Percentiles rank a stretch among this genome's conserved stretches.
Evolutionary conservation across 2,329 filamentous ascomycete genomes (phyloP).

Genomic region (Exophiala sideris): DNA sequence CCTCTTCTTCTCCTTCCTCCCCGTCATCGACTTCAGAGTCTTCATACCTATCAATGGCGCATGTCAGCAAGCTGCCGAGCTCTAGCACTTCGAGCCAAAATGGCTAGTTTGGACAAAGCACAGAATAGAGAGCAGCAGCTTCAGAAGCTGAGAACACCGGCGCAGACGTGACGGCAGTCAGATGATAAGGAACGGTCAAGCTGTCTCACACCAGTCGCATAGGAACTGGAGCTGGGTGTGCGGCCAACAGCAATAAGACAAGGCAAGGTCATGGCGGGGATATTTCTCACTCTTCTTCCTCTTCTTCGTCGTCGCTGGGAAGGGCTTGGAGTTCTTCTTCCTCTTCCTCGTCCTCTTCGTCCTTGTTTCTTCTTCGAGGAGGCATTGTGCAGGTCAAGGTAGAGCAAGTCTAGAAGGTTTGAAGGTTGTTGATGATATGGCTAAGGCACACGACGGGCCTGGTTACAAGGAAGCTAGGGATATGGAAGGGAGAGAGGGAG

Average conservation of each 20-base stretch:
- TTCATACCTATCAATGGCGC: conserved; percentile 31
- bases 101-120: neutral
- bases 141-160: neutral
- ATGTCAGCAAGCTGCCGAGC: neutral
- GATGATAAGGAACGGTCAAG: too few relatives aligned
- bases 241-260: neutral
- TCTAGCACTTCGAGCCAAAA: neutral
- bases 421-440: conserved; percentile 29
- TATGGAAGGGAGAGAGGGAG: neutral
- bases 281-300: conserved; percentile 46
- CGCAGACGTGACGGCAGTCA: neutral
- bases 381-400: conserved; percentile 35
- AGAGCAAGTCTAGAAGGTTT: neutral
- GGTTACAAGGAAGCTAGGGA: too few relatives aligned
- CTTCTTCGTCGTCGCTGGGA: conserved; percentile 49
- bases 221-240: too few relatives aligned
- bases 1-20: conserved; percentile 36
- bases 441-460: conserved; percentile 28
- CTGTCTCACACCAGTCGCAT: too few relatives aligned
- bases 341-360: conserved; percentile 46
- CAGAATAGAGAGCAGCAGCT: too few relatives aligned
- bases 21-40: conserved; percentile 33
- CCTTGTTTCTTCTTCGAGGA: conserved; percentile 50
- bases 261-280: neutral
- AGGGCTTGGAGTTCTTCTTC: conserved; percentile 47